Conservation (phyloP, 2,329 filamentous ascomycete species). For the Pseudopyrenochaeta lycopersici region DNA sequence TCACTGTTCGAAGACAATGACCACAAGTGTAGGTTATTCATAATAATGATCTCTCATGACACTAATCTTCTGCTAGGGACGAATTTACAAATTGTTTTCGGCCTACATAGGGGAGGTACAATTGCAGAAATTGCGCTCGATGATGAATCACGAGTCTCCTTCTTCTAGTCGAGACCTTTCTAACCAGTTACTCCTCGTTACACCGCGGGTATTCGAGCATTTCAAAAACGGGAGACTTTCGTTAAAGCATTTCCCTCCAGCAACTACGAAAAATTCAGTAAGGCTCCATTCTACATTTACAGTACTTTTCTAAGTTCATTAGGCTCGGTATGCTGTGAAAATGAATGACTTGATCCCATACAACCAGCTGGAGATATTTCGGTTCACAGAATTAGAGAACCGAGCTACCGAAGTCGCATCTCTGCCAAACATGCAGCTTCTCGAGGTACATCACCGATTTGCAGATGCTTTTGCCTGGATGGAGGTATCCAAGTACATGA, state of each 20-base stretch:
- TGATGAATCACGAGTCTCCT: too few species aligned
- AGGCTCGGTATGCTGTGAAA: too few species aligned
- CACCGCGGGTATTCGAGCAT: slow-evolving; percentile 14
- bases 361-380: too few species aligned
- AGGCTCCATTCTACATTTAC: too few species aligned
- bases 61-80: too few species aligned
- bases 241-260: slow-evolving; percentile 1
- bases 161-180: too few species aligned
- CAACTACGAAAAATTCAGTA: too few species aligned
- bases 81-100: slow-evolving; percentile 5
- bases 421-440: slow-evolving; percentile 19
- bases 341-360: too few species aligned
- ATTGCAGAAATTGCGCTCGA: slow-evolving; percentile 1
- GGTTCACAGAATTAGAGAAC: slow-evolving; percentile 12
- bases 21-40: too few species aligned
- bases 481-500: slow-evolving; percentile 21
- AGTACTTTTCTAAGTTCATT: too few species aligned
- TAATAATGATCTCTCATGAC: not conserved
- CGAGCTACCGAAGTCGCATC: slow-evolving; percentile 5
- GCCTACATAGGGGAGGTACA: slow-evolving; percentile 11
- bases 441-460: slow-evolving; percentile 12
- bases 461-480: slow-evolving; percentile 21
- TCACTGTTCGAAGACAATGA: too few species aligned
- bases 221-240: slow-evolving; percentile 22
- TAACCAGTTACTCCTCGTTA: slow-evolving; percentile 7